phyloP scores from a whole-genome alignment of 129 eudicot genomes.

The Flaveria sonorensis region DNA sequence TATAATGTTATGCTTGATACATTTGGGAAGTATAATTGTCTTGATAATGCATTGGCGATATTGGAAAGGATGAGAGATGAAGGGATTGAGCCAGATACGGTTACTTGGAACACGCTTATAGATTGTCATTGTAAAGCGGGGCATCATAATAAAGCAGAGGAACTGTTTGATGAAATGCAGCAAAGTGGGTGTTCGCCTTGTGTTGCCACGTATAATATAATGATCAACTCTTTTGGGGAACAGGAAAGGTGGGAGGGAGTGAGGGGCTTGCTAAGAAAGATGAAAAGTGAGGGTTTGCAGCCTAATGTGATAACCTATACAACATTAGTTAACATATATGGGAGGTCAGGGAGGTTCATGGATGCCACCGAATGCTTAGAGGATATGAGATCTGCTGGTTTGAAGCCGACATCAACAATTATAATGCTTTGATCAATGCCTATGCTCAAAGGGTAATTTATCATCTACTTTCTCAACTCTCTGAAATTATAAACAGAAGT shows the following conservation, averaged over 20 bases:
- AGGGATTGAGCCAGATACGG: conserved; percentile 83
- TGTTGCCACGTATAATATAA: conserved; percentile 77
- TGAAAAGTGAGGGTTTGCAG: conserved; percentile 77
- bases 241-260: conserved; percentile 92
- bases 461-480: conserved; percentile 2
- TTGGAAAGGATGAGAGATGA: conserved; percentile 80
- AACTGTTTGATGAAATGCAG: conserved; percentile 72
- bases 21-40: conserved; percentile 90
- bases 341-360: conserved; percentile 76
- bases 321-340: conserved; percentile 79
- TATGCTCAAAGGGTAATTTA: conserved; percentile 88
- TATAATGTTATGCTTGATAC: conserved; percentile 94
- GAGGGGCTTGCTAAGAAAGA: conserved; percentile 68
- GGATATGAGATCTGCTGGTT: conserved; percentile 83
- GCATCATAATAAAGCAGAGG: conserved; percentile 67
- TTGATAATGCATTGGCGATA: conserved; percentile 75
- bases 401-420: conserved; percentile 87
- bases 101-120: conserved; percentile 91
- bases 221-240: conserved; percentile 83
- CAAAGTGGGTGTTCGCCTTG: conserved; percentile 80
- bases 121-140: conserved; percentile 88
- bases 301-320: conserved; percentile 88
- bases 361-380: conserved; percentile 93
- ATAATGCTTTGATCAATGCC: conserved; percentile 97
- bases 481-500: not conserved